These are phyloP conservation scores for Aspergillus pseudoviridinutans DNA, from an alignment of 2,329 filamentous ascomycete genomes.

Conservation along the genomic window DNA sequence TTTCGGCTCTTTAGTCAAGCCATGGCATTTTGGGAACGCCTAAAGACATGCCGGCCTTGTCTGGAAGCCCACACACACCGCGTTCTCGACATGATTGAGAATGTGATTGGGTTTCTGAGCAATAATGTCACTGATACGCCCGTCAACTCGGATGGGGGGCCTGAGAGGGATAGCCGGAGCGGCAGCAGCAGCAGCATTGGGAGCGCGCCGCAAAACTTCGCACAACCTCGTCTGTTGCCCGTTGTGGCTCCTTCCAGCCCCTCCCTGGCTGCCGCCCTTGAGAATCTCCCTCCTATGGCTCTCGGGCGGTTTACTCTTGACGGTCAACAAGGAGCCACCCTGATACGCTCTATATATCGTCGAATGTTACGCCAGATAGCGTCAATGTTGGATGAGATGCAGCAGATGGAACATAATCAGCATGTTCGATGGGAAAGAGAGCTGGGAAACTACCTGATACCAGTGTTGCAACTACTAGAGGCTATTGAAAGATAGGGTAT, in stretches of 20 bases:
- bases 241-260: constrained; percentile 1
- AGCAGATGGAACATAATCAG: constrained; percentile 4
- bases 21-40: no score
- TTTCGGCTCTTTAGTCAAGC: no score
- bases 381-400: constrained; percentile 3
- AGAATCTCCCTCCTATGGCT: constrained; percentile 2
- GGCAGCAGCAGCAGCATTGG: no score
- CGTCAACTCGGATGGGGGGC: no score
- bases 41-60: no score
- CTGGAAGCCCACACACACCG: no score
- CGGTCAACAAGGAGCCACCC: constrained; percentile 1
- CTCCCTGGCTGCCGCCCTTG: constrained; percentile 1
- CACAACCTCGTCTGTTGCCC: neutral
- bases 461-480: constrained; percentile 3
- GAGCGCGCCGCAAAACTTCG: neutral
- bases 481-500: neutral
- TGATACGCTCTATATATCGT: constrained; percentile 2
- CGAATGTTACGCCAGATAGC: constrained; percentile 3
- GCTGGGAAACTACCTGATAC: constrained; percentile 2
- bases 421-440: constrained; percentile 1
- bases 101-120: no score
- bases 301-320: constrained; percentile 4
- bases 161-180: no score
- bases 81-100: no score
- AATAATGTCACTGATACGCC: no score